Percentiles rank a stretch among this genome's conserved stretches.
phyloP scores from a whole-genome alignment of 805 yeast species.

The Candida maris region DNA sequence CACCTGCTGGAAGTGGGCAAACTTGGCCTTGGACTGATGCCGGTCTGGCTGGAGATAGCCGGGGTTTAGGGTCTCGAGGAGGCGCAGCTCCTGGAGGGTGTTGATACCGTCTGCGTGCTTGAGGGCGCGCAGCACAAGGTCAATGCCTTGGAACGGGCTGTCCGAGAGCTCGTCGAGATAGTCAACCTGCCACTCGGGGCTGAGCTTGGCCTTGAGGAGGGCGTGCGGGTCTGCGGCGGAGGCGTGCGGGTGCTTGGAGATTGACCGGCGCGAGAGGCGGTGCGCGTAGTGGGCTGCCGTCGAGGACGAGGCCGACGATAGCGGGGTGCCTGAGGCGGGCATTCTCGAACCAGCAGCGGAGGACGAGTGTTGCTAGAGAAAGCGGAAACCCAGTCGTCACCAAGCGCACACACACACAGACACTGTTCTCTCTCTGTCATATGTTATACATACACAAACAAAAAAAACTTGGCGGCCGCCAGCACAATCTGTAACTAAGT shows the following conservation, averaged over 20 bases:
- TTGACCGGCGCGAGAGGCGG: constrained; percentile 28
- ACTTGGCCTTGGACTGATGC: constrained; percentile 21
- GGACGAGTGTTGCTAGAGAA: too few relatives aligned
- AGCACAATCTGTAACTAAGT: too few relatives aligned
- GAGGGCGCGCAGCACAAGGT: constrained; percentile 9
- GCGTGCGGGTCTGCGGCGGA: constrained; percentile 9
- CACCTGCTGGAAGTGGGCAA: constrained; percentile 22
- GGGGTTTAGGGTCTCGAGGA: constrained; percentile 17
- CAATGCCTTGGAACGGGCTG: constrained; percentile 14
- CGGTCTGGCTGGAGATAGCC: constrained; percentile 9
- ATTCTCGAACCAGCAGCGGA: too few relatives aligned
- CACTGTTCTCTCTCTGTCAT: too few relatives aligned
- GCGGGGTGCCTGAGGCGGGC: too few relatives aligned
- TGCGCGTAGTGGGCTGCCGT: constrained; percentile 13
- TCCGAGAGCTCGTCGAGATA: constrained; percentile 18
- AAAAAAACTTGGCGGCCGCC: too few relatives aligned
- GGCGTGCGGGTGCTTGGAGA: constrained; percentile 25
- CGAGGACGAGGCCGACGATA: too few relatives aligned
- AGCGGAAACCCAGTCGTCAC: too few relatives aligned
- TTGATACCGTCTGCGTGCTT: constrained; percentile 5
- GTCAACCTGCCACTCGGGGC: constrained; percentile 30
- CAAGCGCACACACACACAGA: too few relatives aligned
- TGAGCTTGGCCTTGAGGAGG: constrained; percentile 16
- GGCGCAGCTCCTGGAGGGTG: constrained; percentile 24
- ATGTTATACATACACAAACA: too few relatives aligned